Conservation (phyloP, 495 filamentous ascomycete species). For the Apodospora peruviana region DNA sequence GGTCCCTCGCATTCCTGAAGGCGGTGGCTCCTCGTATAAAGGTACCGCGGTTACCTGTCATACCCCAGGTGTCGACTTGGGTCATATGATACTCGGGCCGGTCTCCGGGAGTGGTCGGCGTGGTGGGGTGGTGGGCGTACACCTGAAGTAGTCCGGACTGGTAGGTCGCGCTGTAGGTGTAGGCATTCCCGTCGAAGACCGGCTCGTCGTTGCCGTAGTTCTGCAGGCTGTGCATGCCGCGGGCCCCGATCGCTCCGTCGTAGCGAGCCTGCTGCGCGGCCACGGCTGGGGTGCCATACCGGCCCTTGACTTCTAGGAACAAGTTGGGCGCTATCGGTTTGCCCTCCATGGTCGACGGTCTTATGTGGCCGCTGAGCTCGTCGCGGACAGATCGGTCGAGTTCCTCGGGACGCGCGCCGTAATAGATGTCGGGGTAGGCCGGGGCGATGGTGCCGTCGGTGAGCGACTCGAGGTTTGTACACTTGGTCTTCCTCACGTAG, state of each 20-base stretch:
- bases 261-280: conserved; percentile 35
- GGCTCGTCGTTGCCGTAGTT: conserved; percentile 32
- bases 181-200: conserved; percentile 33
- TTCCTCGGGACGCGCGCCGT: neutral
- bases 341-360: neutral
- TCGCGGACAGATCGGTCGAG: neutral
- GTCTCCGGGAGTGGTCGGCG: conserved; percentile 15
- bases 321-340: conserved; percentile 37
- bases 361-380: neutral
- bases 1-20: conserved; percentile 16
- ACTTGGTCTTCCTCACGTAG: no score
- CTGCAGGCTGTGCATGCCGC: conserved; percentile 39
- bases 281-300: conserved; percentile 24
- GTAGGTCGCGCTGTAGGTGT: conserved; percentile 34
- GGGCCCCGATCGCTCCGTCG: conserved; percentile 40
- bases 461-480: neutral
- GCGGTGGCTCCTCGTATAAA: conserved; percentile 7
- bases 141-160: conserved; percentile 24
- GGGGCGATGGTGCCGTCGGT: neutral
- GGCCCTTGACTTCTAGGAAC: conserved; percentile 33
- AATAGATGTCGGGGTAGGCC: neutral
- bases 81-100: conserved; percentile 39
- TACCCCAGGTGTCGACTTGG: conserved; percentile 12
- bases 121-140: conserved; percentile 31
- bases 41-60: neutral